These are phyloP conservation scores for Tilletia setariae DNA, from an alignment of 1,284 basidiomycete species.

Conservation along the genomic window DNA sequence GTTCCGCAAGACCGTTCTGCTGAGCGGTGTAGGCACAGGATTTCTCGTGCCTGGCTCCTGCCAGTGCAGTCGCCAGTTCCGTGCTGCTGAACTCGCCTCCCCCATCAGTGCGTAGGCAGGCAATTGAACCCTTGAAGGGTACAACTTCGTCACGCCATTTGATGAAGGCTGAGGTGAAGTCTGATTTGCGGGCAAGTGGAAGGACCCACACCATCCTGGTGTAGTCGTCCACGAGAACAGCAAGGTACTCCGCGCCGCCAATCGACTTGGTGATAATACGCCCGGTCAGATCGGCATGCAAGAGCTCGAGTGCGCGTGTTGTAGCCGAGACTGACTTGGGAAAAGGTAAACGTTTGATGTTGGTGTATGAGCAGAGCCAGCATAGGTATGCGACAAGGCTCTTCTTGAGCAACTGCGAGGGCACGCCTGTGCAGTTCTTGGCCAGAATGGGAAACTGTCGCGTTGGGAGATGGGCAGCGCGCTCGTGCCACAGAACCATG, in stretches of 20 bases:
- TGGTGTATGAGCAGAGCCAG: neutral
- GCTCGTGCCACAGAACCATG: slow-evolving; percentile 4
- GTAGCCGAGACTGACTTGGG: neutral
- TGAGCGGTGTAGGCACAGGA: neutral
- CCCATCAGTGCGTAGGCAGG: too few relatives aligned
- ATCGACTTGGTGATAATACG: too few relatives aligned
- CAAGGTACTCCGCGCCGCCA: slow-evolving; percentile 8
- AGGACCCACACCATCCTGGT: slow-evolving; percentile 7
- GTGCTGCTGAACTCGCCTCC: too few relatives aligned
- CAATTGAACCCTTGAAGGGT: too few relatives aligned
- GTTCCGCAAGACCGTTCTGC: slow-evolving; percentile 16
- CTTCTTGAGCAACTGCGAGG: too few relatives aligned
- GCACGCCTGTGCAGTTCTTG: too few relatives aligned
- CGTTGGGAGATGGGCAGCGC: neutral
- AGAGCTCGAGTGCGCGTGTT: neutral
- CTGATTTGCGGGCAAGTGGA: neutral
- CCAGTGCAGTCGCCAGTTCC: too few relatives aligned
- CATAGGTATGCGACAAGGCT: too few relatives aligned
- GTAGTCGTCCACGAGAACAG: neutral
- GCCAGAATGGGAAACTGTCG: neutral
- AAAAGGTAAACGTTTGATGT: too few relatives aligned
- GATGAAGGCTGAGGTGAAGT: slow-evolving; percentile 9
- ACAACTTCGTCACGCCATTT: neutral
- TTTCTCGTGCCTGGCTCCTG: slow-evolving; percentile 1
- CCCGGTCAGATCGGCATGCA: slow-evolving; percentile 1